These are phyloP conservation scores for Xylaria intraflava DNA, from an alignment of 495 filamentous ascomycete genomes.

Conservation along the genomic window DNA sequence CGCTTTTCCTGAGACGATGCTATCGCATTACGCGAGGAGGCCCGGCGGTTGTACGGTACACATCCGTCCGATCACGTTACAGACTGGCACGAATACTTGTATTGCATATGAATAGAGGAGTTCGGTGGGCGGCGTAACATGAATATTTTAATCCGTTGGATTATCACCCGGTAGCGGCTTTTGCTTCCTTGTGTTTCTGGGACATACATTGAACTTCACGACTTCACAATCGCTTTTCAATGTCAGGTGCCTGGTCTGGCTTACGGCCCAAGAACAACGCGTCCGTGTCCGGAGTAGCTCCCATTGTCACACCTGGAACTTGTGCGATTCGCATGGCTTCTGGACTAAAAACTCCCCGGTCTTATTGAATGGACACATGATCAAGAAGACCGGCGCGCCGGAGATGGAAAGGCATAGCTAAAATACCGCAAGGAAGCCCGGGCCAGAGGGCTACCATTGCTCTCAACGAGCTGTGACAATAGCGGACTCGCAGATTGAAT, in stretches of 20 bases:
- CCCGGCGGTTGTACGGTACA: background rate
- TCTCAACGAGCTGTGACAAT: too few species aligned
- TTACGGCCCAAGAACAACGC: background rate
- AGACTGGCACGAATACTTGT: background rate
- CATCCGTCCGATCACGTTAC: background rate
- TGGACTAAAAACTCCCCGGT: too few species aligned
- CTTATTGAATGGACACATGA: too few species aligned
- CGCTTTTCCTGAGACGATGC: slow-evolving; percentile 51
- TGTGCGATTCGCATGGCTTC: too few species aligned
- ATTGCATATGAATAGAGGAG: slow-evolving; percentile 1
- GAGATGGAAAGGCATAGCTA: too few species aligned
- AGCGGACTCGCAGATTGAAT: too few species aligned
- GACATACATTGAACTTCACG: background rate
- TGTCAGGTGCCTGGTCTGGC: background rate
- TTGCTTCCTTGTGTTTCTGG: background rate
- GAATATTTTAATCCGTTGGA: background rate
- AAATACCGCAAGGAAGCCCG: too few species aligned
- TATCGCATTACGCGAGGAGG: background rate
- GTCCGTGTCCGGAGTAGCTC: too few species aligned
- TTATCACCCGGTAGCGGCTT: background rate
- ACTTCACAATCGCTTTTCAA: background rate
- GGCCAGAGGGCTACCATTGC: too few species aligned
- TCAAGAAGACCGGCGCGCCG: too few species aligned
- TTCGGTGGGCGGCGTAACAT: background rate
- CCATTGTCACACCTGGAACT: too few species aligned